A percentile compares a stretch with the other conserved stretches of the same genome.
phyloP scores from a whole-genome alignment of 2,329 filamentous ascomycete genomes.

The Cladosporium sp. region DNA sequence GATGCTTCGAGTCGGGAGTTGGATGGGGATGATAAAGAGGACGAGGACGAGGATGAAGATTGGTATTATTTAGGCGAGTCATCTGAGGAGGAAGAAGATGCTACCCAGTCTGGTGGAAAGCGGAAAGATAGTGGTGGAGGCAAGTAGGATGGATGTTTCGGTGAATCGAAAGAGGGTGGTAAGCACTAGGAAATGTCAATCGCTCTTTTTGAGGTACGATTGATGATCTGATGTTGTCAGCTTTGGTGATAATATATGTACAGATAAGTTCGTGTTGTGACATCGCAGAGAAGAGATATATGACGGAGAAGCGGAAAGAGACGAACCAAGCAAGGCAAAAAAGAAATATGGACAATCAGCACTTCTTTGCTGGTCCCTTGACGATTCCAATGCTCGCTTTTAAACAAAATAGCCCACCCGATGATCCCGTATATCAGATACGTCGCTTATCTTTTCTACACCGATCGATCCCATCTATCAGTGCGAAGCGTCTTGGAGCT shows the following conservation, averaged over 20 bases:
- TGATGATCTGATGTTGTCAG: neutral
- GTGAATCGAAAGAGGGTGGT: neutral
- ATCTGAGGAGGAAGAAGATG: neutral
- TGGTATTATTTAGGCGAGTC: neutral
- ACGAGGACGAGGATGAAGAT: neutral
- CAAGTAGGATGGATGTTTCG: neutral
- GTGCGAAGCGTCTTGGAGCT: neutral
- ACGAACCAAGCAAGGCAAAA: neutral
- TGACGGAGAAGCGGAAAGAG: neutral
- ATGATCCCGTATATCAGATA: neutral
- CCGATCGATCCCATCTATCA: neutral
- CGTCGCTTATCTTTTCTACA: neutral
- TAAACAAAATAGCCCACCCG: neutral
- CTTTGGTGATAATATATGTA: neutral
- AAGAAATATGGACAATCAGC: neutral
- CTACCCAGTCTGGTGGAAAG: neutral
- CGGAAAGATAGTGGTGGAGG: conserved; percentile 2
- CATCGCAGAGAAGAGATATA: neutral
- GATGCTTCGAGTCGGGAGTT: neutral
- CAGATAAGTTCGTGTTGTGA: neutral
- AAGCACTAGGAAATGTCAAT: neutral
- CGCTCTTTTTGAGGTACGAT: neutral
- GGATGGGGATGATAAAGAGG: neutral
- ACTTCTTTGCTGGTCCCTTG: neutral
- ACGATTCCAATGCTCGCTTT: conserved; percentile 8